Evolutionary conservation across 2,329 filamentous ascomycete species (phyloP).

Genomic region (Colletotrichum sp.): DNA sequence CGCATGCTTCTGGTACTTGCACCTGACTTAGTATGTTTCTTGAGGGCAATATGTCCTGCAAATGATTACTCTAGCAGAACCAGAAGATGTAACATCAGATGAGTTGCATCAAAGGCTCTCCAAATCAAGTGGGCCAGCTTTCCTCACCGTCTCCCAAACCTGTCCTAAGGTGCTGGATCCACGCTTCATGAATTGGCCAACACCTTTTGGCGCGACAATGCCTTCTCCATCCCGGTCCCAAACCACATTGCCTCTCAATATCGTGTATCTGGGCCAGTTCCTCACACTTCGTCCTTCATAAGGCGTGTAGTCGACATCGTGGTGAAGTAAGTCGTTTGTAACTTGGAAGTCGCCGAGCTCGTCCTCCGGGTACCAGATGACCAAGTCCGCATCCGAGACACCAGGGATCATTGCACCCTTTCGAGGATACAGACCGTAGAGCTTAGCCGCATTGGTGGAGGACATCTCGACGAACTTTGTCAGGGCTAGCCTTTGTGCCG

Average conservation of each 20-base stretch:
- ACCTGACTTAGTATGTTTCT: not conserved
- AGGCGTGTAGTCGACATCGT: not conserved
- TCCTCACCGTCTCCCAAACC: constrained; percentile 19
- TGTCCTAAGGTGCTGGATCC: constrained; percentile 25
- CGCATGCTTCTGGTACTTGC: not conserved
- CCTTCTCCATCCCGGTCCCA: not conserved
- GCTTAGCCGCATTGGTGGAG: constrained; percentile 57
- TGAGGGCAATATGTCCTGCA: not conserved
- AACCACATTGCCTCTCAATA: not conserved
- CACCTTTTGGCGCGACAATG: constrained; percentile 38
- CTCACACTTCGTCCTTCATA: not conserved
- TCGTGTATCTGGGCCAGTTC: not conserved
- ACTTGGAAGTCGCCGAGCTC: not conserved
- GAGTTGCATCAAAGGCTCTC: not conserved
- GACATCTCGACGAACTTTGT: constrained; percentile 57
- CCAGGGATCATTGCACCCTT: constrained; percentile 57
- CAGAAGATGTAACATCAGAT: not conserved
- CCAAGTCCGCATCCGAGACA: constrained; percentile 51
- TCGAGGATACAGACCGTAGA: constrained; percentile 58
- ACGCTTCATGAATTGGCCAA: constrained; percentile 53
- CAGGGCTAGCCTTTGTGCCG: not conserved
- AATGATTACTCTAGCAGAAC: not conserved
- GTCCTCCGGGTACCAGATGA: not conserved
- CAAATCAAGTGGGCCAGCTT: not conserved
- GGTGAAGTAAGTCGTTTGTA: not conserved